Evolutionary conservation across 306 rosid genomes (phyloP).

Genomic region (Malus sylvestris): DNA sequence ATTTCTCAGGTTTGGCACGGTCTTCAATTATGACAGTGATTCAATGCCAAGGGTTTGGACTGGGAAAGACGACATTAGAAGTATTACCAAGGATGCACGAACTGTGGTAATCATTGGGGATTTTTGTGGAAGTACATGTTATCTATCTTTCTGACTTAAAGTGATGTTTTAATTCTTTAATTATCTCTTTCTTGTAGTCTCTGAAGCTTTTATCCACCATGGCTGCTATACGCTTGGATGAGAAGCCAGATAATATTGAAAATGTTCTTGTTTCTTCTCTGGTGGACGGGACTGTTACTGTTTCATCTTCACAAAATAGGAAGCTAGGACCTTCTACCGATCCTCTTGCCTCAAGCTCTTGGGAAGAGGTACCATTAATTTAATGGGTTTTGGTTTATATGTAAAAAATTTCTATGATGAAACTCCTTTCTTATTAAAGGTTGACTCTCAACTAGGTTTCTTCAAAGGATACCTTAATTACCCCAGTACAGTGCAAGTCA

Average conservation of each 20-base stretch:
- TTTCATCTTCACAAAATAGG: conserved; percentile 36
- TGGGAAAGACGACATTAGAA: conserved; percentile 73
- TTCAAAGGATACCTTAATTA: conserved; percentile 46
- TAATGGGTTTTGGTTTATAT: conserved; percentile 15
- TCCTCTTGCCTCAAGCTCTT: conserved; percentile 76
- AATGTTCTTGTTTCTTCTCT: conserved; percentile 43
- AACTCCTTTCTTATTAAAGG: conserved; percentile 9
- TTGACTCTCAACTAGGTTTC: conserved; percentile 45
- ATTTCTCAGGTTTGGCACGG: conserved; percentile 67
- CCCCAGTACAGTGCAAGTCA: conserved; percentile 83
- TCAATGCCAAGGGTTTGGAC: conserved; percentile 92
- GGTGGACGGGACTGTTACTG: conserved; percentile 41
- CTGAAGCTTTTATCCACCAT: conserved; percentile 65
- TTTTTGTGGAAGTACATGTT: background rate
- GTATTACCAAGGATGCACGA: conserved; percentile 68
- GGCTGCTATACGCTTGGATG: conserved; percentile 86
- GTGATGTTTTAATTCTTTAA: background rate
- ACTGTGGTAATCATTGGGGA: conserved; percentile 41
- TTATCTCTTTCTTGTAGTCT: conserved; percentile 39
- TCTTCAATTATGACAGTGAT: conserved; percentile 75
- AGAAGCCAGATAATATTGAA: conserved; percentile 64
- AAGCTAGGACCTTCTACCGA: conserved; percentile 38
- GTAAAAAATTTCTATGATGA: conserved; percentile 2
- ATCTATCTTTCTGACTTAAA: background rate
- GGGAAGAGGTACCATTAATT: conserved; percentile 70